Base-by-base conservation (phyloP, 768 basidiomycete species). In the Candolleomyces efflorescens region DNA sequence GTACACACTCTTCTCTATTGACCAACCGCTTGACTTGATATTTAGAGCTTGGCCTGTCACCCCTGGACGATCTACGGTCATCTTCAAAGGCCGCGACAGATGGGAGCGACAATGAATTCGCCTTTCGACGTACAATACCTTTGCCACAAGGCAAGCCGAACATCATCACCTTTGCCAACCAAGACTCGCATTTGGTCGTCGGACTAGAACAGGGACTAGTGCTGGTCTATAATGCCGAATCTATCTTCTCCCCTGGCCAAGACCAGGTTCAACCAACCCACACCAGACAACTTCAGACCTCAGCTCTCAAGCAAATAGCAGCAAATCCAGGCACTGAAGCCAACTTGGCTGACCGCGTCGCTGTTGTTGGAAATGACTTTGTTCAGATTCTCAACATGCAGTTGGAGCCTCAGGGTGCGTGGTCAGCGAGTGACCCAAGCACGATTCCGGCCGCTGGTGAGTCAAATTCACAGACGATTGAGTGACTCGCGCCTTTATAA, bases 381-480 rank as follows among this genome's bases (percentile, higher is more conserved):
- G 85, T 89, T 7, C 79, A 87, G 27, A 65, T 92, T 48, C 65
- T 87, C 17, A 84, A 90, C 66, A 74, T 79, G 18, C 77, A 79
- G 50, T 73, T 83, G 24, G 73, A 86, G 60, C 71, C 55, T 63
- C 81, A 68, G 73, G 89, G 71, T 69, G 90, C 89, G 61, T 83
- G 75, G 80, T 70, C 60, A 65, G 79, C 67, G 59, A 73, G 59
- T 64, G 81, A 67, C 71, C 73, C 62, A 3, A 77, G 79, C 55
- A 77, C 79, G 26, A 76, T 75, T 27, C 86, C 87, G 1, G 79
- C 80, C 9, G 79, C 85, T 58, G 76, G 89, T 90, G 55, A 58
- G 86, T 75, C 15, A 2, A 13, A 26, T 27, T 17, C 10, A 60
- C 9, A 43, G 12, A 58, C 57, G 5, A 43, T 60, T 38, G 50